A percentile compares a stretch with the other conserved stretches of the same genome.
Evolutionary conservation across 2,329 filamentous ascomycete genomes (phyloP).

Genomic region (Fusarium graminum): DNA sequence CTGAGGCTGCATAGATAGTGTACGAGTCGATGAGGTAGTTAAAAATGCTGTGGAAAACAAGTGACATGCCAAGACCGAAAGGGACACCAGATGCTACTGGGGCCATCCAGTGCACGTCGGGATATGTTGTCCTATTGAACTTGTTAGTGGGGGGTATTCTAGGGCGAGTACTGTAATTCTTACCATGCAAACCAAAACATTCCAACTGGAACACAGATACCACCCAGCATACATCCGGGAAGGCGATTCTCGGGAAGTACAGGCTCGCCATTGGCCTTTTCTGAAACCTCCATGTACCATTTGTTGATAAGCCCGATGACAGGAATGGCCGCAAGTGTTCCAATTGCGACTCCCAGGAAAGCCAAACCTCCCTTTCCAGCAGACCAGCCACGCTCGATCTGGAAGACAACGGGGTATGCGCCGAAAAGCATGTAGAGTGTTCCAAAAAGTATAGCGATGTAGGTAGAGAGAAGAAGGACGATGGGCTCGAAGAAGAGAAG

Average conservation of each 20-base stretch:
- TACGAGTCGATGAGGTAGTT: conserved; percentile 79
- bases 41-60: conserved; percentile 74
- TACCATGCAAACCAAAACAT: conserved; percentile 77
- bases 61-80: conserved; percentile 69
- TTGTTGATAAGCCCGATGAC: conserved; percentile 67
- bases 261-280: conserved; percentile 61
- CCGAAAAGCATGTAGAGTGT: conserved; percentile 68
- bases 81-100: conserved; percentile 58
- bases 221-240: conserved; percentile 70
- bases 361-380: conserved; percentile 69
- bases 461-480: conserved; percentile 71
- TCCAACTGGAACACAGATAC: conserved; percentile 68
- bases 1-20: conserved; percentile 81
- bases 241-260: conserved; percentile 74
- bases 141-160: neutral
- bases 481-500: conserved; percentile 76
- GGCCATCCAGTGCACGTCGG: conserved; percentile 68
- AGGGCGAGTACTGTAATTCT: neutral
- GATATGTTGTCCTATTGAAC: conserved; percentile 37
- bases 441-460: conserved; percentile 70
- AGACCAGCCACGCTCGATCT: conserved; percentile 67
- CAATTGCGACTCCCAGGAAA: conserved; percentile 74
- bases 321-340: conserved; percentile 68
- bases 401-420: conserved; percentile 72
- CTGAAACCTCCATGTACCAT: conserved; percentile 62